Evolutionary conservation across 345 rosid genomes (phyloP).

Genomic region (Eucalyptus microcorys): DNA sequence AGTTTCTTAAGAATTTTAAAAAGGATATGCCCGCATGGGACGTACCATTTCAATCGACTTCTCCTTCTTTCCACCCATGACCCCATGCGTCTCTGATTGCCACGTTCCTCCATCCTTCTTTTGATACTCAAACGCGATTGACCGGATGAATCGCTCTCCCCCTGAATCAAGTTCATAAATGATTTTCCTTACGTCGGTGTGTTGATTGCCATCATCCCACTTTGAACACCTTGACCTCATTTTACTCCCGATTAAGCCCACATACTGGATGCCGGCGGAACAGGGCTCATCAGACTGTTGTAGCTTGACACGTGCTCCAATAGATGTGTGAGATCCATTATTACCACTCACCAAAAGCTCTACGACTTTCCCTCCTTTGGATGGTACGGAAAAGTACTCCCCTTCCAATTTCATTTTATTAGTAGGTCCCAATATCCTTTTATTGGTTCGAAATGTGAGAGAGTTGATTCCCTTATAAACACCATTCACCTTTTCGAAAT

Average conservation of each 20-base stretch:
- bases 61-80: neutral
- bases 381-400: neutral
- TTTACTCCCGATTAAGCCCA: neutral
- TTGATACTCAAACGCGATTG: neutral
- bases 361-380: neutral
- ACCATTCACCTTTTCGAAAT: fast-evolving
- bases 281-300: fast-evolving
- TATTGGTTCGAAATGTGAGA: neutral
- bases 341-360: neutral
- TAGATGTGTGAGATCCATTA: neutral
- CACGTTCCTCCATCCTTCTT: fast-evolving
- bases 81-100: fast-evolving
- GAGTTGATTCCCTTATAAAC: fast-evolving
- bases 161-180: too few species aligned
- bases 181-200: neutral
- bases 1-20: neutral
- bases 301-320: neutral
- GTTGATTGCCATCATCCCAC: neutral
- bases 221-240: fast-evolving
- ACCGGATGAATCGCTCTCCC: neutral
- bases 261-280: fast-evolving
- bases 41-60: neutral
- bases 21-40: neutral
- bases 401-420: neutral
- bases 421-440: neutral